phyloP scores from a whole-genome alignment of 208 protist species.

The Trypanosoma melophagium region DNA sequence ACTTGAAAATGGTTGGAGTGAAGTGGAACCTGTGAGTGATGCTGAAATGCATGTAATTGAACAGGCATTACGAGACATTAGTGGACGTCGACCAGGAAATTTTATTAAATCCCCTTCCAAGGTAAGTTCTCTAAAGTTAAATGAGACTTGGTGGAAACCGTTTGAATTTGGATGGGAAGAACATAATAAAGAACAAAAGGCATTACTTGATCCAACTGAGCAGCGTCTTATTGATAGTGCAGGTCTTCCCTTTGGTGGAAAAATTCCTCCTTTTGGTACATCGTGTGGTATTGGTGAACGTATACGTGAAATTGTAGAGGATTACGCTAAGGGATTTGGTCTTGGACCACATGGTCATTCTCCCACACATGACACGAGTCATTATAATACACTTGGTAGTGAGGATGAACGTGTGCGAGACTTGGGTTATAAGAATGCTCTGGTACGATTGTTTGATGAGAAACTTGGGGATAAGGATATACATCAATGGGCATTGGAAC shows the following conservation, averaged over 20 bases:
- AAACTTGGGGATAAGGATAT: conserved; percentile 68
- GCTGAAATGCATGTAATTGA: conserved; percentile 78
- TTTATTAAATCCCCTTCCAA: conserved; percentile 79
- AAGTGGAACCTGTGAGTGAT: conserved; percentile 57
- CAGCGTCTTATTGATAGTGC: conserved; percentile 64
- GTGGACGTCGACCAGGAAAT: conserved; percentile 83
- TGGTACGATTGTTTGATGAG: conserved; percentile 83
- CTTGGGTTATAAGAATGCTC: conserved; percentile 59
- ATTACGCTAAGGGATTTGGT: conserved; percentile 86
- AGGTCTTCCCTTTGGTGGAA: conserved; percentile 74
- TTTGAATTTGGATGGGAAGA: conserved; percentile 83
- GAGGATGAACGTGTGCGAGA: conserved; percentile 54
- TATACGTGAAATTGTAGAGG: conserved; percentile 71
- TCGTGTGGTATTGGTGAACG: conserved; percentile 87
- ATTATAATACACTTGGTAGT: conserved; percentile 59
- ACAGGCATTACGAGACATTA: conserved; percentile 89
- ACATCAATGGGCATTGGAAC: conserved; percentile 64
- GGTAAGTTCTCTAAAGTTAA: conserved; percentile 58
- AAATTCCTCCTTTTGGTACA: conserved; percentile 77
- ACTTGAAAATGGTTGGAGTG: conserved; percentile 80
- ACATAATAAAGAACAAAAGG: conserved; percentile 72
- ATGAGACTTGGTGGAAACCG: conserved; percentile 84
- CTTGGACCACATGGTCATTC: conserved; percentile 79
- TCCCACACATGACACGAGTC: conserved; percentile 57
- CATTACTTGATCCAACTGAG: conserved; percentile 63